phyloP scores from a whole-genome alignment of 1,284 basidiomycete species.

The Marasmius fiardii region DNA sequence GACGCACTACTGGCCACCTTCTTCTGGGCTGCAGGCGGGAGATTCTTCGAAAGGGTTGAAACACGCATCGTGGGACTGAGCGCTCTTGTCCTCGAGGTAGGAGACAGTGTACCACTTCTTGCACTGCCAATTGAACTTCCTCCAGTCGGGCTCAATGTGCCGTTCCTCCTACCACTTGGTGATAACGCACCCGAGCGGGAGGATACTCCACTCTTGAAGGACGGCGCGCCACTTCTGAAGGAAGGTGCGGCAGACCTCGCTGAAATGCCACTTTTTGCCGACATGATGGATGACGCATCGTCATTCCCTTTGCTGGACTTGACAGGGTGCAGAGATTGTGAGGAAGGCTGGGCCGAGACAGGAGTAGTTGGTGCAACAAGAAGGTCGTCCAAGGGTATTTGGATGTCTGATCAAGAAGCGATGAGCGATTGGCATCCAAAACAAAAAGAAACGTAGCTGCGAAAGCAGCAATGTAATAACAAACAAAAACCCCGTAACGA shows the following conservation, averaged over 20 bases:
- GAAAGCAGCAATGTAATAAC: neutral
- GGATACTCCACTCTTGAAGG: neutral
- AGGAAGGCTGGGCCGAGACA: slow-evolving; percentile 15
- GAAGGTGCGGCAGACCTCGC: neutral
- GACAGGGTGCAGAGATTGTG: slow-evolving; percentile 22
- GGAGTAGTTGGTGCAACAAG: slow-evolving; percentile 31
- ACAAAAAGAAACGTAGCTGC: no score
- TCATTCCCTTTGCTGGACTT: neutral
- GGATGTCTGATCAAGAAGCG: slow-evolving; percentile 56
- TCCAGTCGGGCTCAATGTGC: neutral
- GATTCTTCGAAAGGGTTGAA: slow-evolving; percentile 9
- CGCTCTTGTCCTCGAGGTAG: neutral
- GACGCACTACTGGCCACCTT: neutral
- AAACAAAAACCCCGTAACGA: neutral
- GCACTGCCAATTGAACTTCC: slow-evolving; percentile 12
- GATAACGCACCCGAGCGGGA: neutral
- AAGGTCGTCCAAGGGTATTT: slow-evolving; percentile 75
- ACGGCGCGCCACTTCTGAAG: neutral
- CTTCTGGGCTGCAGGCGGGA: slow-evolving; percentile 1
- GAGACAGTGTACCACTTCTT: slow-evolving; percentile 13
- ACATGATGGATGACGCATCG: neutral
- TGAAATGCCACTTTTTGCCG: neutral
- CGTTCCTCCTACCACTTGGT: neutral
- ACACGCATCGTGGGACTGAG: slow-evolving; percentile 12
- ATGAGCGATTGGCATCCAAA: no score